Evolutionary conservation across 306 rosid genomes (phyloP).

Genomic region (Coriaria nepalensis): DNA sequence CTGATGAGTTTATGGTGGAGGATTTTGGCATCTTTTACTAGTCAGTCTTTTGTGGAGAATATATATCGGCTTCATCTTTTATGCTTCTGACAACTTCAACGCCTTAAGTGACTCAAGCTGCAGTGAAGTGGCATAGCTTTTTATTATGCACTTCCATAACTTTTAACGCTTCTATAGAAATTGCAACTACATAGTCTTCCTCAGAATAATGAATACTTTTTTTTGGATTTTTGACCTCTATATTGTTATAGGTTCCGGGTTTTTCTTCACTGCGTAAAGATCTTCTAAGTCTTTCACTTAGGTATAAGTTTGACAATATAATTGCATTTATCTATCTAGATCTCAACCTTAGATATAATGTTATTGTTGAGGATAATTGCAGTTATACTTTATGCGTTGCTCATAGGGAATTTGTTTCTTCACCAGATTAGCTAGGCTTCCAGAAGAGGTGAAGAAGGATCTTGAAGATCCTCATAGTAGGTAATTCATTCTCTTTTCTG

Average conservation of each 20-base stretch:
- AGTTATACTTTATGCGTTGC: slow-evolving; percentile 3
- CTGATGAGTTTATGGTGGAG: too few relatives aligned
- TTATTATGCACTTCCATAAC: too few relatives aligned
- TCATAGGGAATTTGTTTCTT: slow-evolving; percentile 8
- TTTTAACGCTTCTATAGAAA: neutral
- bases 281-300: slow-evolving; percentile 69
- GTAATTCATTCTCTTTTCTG: slow-evolving; percentile 29
- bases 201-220: neutral
- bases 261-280: slow-evolving; percentile 52
- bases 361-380: neutral
- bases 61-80: too few relatives aligned
- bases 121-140: too few relatives aligned
- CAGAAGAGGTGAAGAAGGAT: slow-evolving; percentile 55
- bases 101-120: too few relatives aligned
- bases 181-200: neutral
- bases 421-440: slow-evolving; percentile 62
- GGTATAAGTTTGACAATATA: slow-evolving; percentile 25
- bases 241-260: slow-evolving; percentile 37
- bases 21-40: too few relatives aligned
- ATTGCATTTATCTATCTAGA: neutral
- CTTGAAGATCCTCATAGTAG: slow-evolving; percentile 81
- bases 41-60: too few relatives aligned
- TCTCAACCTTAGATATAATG: too few relatives aligned
- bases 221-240: slow-evolving; percentile 2
- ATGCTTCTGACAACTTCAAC: too few relatives aligned